These are phyloP conservation scores for Tetrahymena thermophila DNA, from an alignment of 73 alveolate species.

Conservation along the genomic window DNA sequence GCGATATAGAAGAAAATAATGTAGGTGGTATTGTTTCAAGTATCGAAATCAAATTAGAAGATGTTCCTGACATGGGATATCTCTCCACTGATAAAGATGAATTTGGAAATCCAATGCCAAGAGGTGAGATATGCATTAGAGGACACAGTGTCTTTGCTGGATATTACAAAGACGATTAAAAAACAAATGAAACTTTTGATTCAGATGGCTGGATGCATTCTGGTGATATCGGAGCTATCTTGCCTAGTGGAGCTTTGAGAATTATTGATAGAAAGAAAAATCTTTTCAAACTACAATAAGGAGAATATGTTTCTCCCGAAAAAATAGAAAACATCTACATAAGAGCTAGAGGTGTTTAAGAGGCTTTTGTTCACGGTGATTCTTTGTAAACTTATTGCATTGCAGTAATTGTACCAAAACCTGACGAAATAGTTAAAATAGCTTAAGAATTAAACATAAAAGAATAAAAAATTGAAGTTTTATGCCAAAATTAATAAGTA, in stretches of 20 bases:
- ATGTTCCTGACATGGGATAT: slow-evolving; percentile 88
- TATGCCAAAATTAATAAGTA: not conserved
- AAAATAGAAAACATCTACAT: slow-evolving; percentile 77
- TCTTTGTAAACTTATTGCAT: slow-evolving; percentile 60
- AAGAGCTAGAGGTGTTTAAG: slow-evolving; percentile 59
- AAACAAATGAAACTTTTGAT: slow-evolving; percentile 72
- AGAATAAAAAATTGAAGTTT: not conserved
- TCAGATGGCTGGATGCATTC: slow-evolving; percentile 87
- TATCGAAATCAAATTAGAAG: slow-evolving; percentile 79
- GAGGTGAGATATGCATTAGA: slow-evolving; percentile 93
- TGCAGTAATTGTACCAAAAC: slow-evolving; percentile 76
- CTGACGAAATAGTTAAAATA: slow-evolving; percentile 49
- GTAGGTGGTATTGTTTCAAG: slow-evolving; percentile 85
- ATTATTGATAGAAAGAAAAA: slow-evolving; percentile 96
- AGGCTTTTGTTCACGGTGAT: slow-evolving; percentile 90
- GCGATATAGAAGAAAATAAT: slow-evolving; percentile 71
- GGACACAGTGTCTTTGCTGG: slow-evolving; percentile 85
- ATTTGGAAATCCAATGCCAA: slow-evolving; percentile 61
- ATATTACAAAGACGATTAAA: slow-evolving; percentile 64
- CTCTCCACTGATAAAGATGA: slow-evolving; percentile 53
- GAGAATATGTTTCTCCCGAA: slow-evolving; percentile 98
- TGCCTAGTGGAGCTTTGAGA: slow-evolving; percentile 78
- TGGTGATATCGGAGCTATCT: slow-evolving; percentile 80
- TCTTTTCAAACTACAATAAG: slow-evolving; percentile 91
- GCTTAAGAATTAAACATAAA: not conserved